Percentiles rank a stretch among this genome's conserved stretches.
phyloP scores from a whole-genome alignment of 139 green algal species.

The Choricystis sp. region DNA sequence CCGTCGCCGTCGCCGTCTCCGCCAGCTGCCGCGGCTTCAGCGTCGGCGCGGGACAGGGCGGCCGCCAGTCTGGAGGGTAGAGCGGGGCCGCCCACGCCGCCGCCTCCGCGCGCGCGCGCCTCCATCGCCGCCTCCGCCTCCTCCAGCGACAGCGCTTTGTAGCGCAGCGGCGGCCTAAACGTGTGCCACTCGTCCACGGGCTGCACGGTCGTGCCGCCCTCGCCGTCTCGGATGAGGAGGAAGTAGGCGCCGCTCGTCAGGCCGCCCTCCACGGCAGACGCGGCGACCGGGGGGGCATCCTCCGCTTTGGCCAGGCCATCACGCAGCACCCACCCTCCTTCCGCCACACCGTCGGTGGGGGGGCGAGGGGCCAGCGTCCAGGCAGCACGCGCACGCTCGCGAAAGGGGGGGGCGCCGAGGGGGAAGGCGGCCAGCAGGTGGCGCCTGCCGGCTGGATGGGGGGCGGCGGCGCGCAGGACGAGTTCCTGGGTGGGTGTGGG shows the following conservation, averaged over 20 bases:
- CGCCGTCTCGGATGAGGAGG: neutral
- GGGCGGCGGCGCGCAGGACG: too few relatives aligned
- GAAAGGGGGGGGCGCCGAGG: too few relatives aligned
- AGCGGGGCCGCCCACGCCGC: neutral
- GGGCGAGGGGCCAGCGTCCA: neutral
- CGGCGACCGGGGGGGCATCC: neutral
- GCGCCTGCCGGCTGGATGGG: too few relatives aligned
- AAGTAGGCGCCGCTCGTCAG: neutral
- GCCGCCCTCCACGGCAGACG: neutral
- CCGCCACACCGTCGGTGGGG: neutral
- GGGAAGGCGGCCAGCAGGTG: neutral
- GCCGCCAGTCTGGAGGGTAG: neutral
- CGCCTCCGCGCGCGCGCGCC: too few relatives aligned
- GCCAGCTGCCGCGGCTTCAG: too few relatives aligned
- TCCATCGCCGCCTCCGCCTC: neutral
- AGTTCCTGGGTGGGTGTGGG: too few relatives aligned
- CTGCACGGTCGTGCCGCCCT: neutral
- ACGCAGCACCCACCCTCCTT: neutral
- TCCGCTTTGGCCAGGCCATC: neutral
- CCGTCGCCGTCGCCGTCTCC: neutral
- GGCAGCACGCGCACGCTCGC: too few relatives aligned
- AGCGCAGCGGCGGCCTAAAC: neutral
- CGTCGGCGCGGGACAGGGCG: neutral
- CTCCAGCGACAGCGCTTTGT: neutral
- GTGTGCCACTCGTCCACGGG: neutral